Conservation (phyloP, 1,284 basidiomycete genomes). For the Cystobasidiaceae sp. region DNA sequence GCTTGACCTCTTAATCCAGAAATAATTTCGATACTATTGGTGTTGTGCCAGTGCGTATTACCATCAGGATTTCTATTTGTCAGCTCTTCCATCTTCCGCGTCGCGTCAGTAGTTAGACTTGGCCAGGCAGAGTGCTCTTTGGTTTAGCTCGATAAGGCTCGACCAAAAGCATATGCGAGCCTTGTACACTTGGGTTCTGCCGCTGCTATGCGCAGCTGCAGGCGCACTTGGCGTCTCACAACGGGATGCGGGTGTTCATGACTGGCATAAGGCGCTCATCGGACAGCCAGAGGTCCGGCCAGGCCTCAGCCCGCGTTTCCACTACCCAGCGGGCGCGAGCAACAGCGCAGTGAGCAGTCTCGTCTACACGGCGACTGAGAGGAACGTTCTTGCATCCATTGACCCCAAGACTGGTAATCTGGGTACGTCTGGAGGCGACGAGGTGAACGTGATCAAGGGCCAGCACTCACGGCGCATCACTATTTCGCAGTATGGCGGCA, state of each 20-base stretch:
- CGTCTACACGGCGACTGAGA: conserved; percentile 64
- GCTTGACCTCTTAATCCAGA: no score
- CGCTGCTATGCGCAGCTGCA: neutral
- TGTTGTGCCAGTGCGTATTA: no score
- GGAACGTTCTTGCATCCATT: conserved; percentile 72
- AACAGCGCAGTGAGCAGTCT: conserved; percentile 50
- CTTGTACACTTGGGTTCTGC: neutral
- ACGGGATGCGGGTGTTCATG: conserved; percentile 62
- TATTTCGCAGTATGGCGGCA: conserved; percentile 76
- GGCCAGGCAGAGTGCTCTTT: no score
- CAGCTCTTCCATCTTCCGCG: no score
- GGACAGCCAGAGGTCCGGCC: conserved; percentile 57
- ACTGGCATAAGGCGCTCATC: conserved; percentile 74
- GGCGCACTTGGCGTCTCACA: conserved; percentile 4
- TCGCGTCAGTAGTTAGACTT: no score
- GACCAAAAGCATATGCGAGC: neutral
- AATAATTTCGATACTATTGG: no score
- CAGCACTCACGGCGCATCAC: neutral
- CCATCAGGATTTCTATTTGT: no score
- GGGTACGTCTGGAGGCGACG: conserved; percentile 55
- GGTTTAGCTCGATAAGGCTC: no score
- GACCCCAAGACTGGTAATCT: conserved; percentile 66
- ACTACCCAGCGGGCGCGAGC: conserved; percentile 17
- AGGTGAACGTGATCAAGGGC: neutral
- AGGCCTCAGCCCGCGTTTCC: conserved; percentile 1